Evolutionary conservation across 495 filamentous ascomycete genomes (phyloP).

Genomic region (Xylaria cubensis): DNA sequence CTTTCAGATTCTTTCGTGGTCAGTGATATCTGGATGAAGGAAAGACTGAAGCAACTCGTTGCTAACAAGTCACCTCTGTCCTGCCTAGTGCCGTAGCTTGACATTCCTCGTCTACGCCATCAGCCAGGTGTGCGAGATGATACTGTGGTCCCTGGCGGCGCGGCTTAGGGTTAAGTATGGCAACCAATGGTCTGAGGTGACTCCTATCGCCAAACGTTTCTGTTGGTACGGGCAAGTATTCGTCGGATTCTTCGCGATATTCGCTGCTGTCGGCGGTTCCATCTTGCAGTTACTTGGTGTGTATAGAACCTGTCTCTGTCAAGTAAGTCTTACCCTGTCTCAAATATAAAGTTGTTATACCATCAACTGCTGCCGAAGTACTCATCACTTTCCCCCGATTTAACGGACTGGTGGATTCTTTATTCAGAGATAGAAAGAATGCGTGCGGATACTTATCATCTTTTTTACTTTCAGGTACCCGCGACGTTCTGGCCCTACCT

Average conservation of each 20-base stretch:
- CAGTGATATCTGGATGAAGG: background rate
- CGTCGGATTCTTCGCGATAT: slow-evolving; percentile 42
- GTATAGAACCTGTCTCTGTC: slow-evolving; percentile 47
- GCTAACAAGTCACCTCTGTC: background rate
- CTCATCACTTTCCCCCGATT: background rate
- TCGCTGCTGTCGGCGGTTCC: slow-evolving; percentile 45
- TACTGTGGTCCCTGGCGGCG: slow-evolving; percentile 39
- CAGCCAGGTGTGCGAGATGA: slow-evolving; percentile 46
- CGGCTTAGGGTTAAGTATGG: slow-evolving; percentile 33
- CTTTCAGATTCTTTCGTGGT: background rate
- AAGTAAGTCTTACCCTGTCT: slow-evolving; percentile 27
- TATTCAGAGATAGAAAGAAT: background rate
- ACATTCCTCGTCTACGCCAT: slow-evolving; percentile 50
- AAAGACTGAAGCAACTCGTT: background rate
- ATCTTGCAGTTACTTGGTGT: slow-evolving; percentile 50
- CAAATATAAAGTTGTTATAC: too few species aligned
- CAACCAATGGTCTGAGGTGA: slow-evolving; percentile 32
- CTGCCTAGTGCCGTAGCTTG: slow-evolving; percentile 44
- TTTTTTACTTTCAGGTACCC: slow-evolving; percentile 27
- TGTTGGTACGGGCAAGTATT: slow-evolving; percentile 41
- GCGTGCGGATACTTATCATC: slow-evolving; percentile 8
- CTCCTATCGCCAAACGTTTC: slow-evolving; percentile 33
- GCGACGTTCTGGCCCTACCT: slow-evolving; percentile 35
- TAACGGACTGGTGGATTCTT: background rate
- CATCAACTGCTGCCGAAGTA: too few species aligned